Base-by-base conservation (phyloP, 2,329 filamentous ascomycete genomes). In the Aureobasidium musti region DNA sequence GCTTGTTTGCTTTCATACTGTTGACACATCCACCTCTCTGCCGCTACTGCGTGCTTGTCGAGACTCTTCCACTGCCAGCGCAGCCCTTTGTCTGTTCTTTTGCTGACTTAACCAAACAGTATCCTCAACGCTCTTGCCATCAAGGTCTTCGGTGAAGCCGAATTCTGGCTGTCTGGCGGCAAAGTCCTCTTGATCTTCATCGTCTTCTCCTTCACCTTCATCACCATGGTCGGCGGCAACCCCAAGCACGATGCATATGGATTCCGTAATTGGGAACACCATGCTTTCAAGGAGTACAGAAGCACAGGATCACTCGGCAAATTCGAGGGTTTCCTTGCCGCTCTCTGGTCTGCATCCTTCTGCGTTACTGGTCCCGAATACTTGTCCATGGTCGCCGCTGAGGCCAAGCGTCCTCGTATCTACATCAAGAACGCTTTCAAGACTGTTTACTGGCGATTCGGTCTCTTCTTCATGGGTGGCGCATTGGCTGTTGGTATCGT, bases 381-480 rank as follows among this genome's bases (percentile, higher is more conserved):
- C 71, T 78, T 83, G 63, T 78, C 78, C 49, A 82, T 82, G 76
- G 80, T 81, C 21, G 75, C 79, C 23, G 81, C 78, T 45, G 81
- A 83, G 69, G 78, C 80, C 14, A 79, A 79, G 69, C 76, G 77
- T 43, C 81, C 81, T 17, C 77, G 80, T 19, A 74, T 68, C 17
- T 73, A 80, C 73, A 80, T 82, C 73, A 81, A 81, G 72, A 76
- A 74, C 37, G 80, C 81, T 5, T 82, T 81, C 76, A 82, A 82
- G 74, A 81, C 80, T 14, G 77, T 82, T 26, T 81, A 81, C 73
- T 77, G 74, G 71, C 78, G 81, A 66, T 81, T 82, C 60, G 78
- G 77, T 43, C 72, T 79, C 70, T 82, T 82, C 75, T 82, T 82
- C 73, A 80, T 82, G 65, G 74, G 78, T 1, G 79, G 79, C 21